Percentiles rank a stretch among this genome's conserved stretches.
Conservation (phyloP, 2,329 filamentous ascomycete genomes). For the Hymenoscyphus fraxineus region DNA sequence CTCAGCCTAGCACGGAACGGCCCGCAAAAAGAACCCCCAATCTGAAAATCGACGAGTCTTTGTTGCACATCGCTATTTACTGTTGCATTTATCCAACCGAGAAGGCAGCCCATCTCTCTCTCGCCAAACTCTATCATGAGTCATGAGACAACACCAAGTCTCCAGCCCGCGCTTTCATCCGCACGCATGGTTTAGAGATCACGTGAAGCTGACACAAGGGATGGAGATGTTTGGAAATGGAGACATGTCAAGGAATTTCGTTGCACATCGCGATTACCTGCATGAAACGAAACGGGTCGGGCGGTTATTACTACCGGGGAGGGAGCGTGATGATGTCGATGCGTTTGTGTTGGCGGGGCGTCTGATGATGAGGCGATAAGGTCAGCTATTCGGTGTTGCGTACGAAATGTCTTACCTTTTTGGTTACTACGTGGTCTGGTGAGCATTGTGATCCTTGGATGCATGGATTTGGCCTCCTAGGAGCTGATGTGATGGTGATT, state of each 20-base stretch:
- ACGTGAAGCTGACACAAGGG: background rate
- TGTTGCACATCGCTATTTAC: conserved; percentile 7
- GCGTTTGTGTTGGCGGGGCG: background rate
- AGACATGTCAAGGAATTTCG: background rate
- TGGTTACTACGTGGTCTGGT: background rate
- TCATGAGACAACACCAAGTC: background rate
- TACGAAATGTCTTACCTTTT: background rate
- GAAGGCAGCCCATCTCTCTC: too few species aligned
- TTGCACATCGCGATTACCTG: conserved; percentile 8
- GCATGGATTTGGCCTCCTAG: background rate
- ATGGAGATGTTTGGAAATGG: background rate
- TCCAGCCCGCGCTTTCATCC: background rate
- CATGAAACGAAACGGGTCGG: conserved; percentile 2
- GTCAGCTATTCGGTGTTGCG: background rate
- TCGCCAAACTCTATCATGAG: background rate
- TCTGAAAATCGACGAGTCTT: background rate
- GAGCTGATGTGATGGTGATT: background rate
- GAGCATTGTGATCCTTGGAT: background rate
- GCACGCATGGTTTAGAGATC: background rate
- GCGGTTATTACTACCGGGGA: background rate
- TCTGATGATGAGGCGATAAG: background rate
- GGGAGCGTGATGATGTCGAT: background rate
- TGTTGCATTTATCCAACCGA: conserved; percentile 1
- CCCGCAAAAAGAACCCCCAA: background rate
- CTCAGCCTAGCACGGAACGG: background rate